These are phyloP conservation scores for Talaromyces piceae DNA, from an alignment of 2,329 filamentous ascomycete species.

Conservation along the genomic window DNA sequence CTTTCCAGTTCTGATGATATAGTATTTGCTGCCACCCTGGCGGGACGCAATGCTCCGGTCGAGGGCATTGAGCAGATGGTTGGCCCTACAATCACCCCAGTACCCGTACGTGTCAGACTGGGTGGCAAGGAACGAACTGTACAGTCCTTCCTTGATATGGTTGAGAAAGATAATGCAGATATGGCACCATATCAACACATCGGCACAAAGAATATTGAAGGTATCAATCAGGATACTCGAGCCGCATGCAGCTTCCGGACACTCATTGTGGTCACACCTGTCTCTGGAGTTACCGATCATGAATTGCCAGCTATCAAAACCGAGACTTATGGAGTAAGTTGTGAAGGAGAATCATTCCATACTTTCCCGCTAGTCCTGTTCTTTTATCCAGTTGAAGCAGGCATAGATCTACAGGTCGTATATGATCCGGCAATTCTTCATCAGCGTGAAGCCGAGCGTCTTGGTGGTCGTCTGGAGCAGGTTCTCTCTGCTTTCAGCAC, in stretches of 20 bases:
- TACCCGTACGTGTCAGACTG: constrained; percentile 2
- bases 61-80: constrained; percentile 30
- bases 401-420: background rate
- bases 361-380: background rate
- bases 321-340: background rate
- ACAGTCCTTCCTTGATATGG: constrained; percentile 31
- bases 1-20: constrained; percentile 15
- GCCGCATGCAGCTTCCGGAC: constrained; percentile 5
- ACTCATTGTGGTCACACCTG: background rate
- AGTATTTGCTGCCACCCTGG: constrained; percentile 20
- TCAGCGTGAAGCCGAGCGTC: background rate
- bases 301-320: background rate
- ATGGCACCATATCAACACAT: constrained; percentile 55
- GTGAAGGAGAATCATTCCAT: background rate
- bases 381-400: background rate
- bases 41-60: constrained; percentile 29
- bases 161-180: constrained; percentile 46
- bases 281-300: background rate
- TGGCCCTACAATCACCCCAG: constrained; percentile 18
- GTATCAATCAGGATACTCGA: background rate
- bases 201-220: constrained; percentile 32
- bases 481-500: background rate
- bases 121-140: background rate
- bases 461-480: background rate
- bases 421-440: background rate